A percentile compares a stretch with the other conserved stretches of the same genome.
These are phyloP conservation scores for Groenewaldozyma auringiensis DNA, from an alignment of 1,139 yeast genomes.

Conservation along the genomic window DNA sequence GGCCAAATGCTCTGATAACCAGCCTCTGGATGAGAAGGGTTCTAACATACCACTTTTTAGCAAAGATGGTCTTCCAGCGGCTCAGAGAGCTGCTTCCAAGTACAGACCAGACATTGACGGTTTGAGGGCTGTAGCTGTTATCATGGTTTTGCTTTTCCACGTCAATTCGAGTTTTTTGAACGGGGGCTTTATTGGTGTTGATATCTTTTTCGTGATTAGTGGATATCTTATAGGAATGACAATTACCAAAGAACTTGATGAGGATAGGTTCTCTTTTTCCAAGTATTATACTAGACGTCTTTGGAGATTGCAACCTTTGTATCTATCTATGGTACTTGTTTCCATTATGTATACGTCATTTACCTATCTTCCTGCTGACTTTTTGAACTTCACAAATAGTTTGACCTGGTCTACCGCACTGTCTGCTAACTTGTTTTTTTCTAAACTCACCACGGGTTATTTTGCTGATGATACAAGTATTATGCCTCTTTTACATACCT, in stretches of 20 bases:
- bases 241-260: slow-evolving; percentile 3
- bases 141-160: slow-evolving; percentile 2
- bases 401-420: slow-evolving; percentile 1
- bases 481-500: slow-evolving; percentile 2
- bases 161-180: not conserved
- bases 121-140: slow-evolving; percentile 3
- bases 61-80: not conserved
- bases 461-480: slow-evolving; percentile 1
- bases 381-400: not conserved
- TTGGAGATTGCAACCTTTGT: slow-evolving; percentile 1
- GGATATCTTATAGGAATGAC: slow-evolving; percentile 3
- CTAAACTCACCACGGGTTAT: not conserved
- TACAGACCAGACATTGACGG: slow-evolving; percentile 4
- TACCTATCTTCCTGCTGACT: slow-evolving; percentile 1
- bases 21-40: not conserved
- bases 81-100: not conserved
- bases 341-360: not conserved
- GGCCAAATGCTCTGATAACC: not conserved
- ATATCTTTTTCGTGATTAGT: slow-evolving; percentile 4
- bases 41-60: not conserved
- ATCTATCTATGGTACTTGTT: not conserved
- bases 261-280: slow-evolving; percentile 2
- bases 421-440: not conserved
- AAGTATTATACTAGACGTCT: not conserved
- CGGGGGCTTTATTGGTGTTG: slow-evolving; percentile 3